Percentiles rank a stretch among this genome's conserved stretches.
Conservation (phyloP, 1,139 yeast genomes). For the Blastobotrys buckinghamii region DNA sequence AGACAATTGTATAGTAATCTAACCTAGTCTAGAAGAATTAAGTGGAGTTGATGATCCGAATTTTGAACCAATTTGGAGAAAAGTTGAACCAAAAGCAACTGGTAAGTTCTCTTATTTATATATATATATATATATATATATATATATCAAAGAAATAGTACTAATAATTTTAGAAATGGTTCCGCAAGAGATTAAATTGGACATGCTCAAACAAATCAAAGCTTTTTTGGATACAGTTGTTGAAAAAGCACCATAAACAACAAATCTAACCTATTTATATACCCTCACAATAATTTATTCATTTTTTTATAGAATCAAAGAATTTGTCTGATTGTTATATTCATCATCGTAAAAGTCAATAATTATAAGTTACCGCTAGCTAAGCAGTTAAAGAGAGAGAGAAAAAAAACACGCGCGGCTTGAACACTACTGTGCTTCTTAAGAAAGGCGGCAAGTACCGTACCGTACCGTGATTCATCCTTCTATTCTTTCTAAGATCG, state of each 20-base stretch:
- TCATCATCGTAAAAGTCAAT: too few relatives aligned
- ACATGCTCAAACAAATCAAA: conserved; percentile 52
- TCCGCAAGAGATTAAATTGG: conserved; percentile 58
- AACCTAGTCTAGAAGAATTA: conserved; percentile 32
- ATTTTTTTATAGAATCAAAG: background rate
- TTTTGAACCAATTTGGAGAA: conserved; percentile 48
- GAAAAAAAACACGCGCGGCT: too few relatives aligned
- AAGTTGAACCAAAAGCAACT: conserved; percentile 59
- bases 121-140: background rate
- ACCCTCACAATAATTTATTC: background rate
- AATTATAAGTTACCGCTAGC: too few relatives aligned
- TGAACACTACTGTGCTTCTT: too few relatives aligned
- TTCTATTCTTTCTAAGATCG: too few relatives aligned
- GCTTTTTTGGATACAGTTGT: conserved; percentile 48
- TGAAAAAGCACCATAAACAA: conserved; percentile 23
- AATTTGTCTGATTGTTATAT: too few relatives aligned
- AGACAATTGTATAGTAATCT: background rate
- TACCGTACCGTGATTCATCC: too few relatives aligned
- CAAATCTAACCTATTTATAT: background rate
- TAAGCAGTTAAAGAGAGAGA: too few relatives aligned
- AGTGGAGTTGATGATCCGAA: conserved; percentile 40
- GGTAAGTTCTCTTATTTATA: conserved; percentile 34
- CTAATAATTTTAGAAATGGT: conserved; percentile 41
- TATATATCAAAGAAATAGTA: background rate
- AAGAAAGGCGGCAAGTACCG: too few relatives aligned